phyloP scores from a whole-genome alignment of 1,284 basidiomycete genomes.

The Irpex sp. region DNA sequence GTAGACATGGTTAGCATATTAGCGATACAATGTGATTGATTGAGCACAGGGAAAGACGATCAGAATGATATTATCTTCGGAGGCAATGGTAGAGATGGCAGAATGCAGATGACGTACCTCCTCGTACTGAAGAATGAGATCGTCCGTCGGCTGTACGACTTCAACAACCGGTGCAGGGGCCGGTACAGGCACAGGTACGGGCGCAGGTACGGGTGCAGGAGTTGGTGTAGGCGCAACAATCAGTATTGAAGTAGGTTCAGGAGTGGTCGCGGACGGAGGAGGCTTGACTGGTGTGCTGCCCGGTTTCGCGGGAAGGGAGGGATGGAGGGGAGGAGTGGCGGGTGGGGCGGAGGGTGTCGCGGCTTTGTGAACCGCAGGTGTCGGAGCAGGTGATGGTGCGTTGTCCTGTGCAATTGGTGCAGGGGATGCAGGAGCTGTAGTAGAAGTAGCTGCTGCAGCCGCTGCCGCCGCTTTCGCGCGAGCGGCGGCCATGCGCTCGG shows the following conservation, averaged over 20 bases:
- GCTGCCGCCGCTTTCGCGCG: slow-evolving; percentile 37
- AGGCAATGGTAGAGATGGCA: neutral
- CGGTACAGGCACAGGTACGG: no score
- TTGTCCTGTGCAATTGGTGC: slow-evolving; percentile 16
- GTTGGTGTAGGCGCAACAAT: slow-evolving; percentile 17
- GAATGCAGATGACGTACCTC: slow-evolving; percentile 41
- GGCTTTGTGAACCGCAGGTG: neutral
- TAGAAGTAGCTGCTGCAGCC: slow-evolving; percentile 23
- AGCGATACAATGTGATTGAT: no score
- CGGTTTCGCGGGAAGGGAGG: slow-evolving; percentile 58
- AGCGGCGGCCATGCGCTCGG: slow-evolving; percentile 42
- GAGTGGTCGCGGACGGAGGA: slow-evolving; percentile 25
- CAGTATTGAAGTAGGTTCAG: slow-evolving; percentile 21
- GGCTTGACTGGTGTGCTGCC: slow-evolving; percentile 29
- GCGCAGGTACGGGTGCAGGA: slow-evolving; percentile 11
- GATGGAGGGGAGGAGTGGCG: slow-evolving; percentile 49
- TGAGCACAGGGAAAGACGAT: no score
- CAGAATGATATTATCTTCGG: no score
- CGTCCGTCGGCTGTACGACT: slow-evolving; percentile 37
- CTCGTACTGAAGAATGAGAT: slow-evolving; percentile 53
- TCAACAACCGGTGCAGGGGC: slow-evolving; percentile 15
- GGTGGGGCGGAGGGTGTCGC: slow-evolving; percentile 22
- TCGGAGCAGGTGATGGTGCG: slow-evolving; percentile 12
- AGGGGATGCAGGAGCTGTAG: slow-evolving; percentile 18
- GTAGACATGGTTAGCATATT: neutral